Evolutionary conservation across 192 early-diverging fungal genomes (phyloP).

Genomic region (Backusella parvicylindrica): DNA sequence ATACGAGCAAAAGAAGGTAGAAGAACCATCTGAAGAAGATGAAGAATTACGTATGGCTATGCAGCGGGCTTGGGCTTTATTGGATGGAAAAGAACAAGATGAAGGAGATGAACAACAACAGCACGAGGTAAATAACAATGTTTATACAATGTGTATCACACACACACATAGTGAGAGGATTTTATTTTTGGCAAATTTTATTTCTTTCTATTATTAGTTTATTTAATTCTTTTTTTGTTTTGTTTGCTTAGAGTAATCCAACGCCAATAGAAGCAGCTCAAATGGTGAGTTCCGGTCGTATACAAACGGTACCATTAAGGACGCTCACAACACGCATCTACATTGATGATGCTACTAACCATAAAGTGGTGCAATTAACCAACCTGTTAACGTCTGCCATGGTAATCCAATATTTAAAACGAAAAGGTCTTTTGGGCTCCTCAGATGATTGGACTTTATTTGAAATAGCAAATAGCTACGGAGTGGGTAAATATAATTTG

Average conservation of each 20-base stretch:
- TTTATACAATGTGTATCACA: neutral
- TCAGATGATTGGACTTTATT: conserved; percentile 82
- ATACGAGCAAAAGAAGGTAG: neutral
- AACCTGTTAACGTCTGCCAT: conserved; percentile 68
- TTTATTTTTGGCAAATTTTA: neutral
- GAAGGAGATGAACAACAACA: neutral
- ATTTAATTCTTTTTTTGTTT: neutral
- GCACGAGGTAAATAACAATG: neutral
- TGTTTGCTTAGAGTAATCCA: neutral
- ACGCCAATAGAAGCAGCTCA: neutral
- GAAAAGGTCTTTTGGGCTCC: conserved; percentile 54
- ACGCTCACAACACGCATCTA: conserved; percentile 83
- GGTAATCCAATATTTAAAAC: conserved; percentile 66
- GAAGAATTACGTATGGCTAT: conserved; percentile 17
- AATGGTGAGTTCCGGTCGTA: conserved; percentile 8
- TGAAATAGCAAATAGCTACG: conserved; percentile 84
- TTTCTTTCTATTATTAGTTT: neutral
- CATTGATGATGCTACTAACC: conserved; percentile 72
- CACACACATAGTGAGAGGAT: neutral
- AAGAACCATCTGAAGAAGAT: conserved; percentile 7
- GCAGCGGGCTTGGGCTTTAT: conserved; percentile 23
- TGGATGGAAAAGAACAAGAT: neutral
- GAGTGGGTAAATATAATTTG: conserved; percentile 50
- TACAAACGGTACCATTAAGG: conserved; percentile 16
- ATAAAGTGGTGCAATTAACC: conserved; percentile 78